A percentile compares a stretch with the other conserved stretches of the same genome.
Conservation (phyloP, 352 stramenopile genomes). For the Phytophthora foliorum region DNA sequence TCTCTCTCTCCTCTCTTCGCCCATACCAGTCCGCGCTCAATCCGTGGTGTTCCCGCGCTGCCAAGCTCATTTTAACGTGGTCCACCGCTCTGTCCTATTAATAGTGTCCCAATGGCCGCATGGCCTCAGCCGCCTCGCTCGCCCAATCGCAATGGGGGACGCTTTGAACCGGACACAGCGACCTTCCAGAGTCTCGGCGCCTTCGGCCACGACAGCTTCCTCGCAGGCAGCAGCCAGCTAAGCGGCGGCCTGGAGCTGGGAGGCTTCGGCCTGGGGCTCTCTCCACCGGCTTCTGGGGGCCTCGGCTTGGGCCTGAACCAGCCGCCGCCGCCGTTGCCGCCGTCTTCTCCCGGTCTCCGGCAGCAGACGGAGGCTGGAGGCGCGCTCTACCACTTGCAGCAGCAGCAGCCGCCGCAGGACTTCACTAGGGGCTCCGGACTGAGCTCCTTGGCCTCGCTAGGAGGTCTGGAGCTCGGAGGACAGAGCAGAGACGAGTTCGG, state of each 20-base stretch:
- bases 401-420: conserved; percentile 52
- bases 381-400: conserved; percentile 53
- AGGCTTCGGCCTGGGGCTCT: conserved; percentile 19
- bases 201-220: conserved; percentile 32
- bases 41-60: background rate
- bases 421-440: conserved; percentile 20
- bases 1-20: background rate
- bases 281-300: conserved; percentile 20
- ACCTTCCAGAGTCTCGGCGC: conserved; percentile 27
- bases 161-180: conserved; percentile 32
- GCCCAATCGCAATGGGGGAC: conserved; percentile 20
- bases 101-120: conserved; percentile 42
- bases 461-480: conserved; percentile 27
- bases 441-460: conserved; percentile 30
- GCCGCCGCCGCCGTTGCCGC: conserved; percentile 31
- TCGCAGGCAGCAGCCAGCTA: conserved; percentile 21
- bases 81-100: conserved; percentile 21
- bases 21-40: background rate
- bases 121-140: conserved; percentile 44
- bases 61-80: conserved; percentile 10
- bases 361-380: conserved; percentile 19
- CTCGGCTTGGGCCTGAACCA: conserved; percentile 20
- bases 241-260: conserved; percentile 26
- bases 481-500: conserved; percentile 25
- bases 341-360: conserved; percentile 23